A percentile compares a stretch with the other conserved stretches of the same genome.
These are phyloP conservation scores for Cryphonectria japonica DNA, from an alignment of 2,329 filamentous ascomycete species.

Conservation along the genomic window DNA sequence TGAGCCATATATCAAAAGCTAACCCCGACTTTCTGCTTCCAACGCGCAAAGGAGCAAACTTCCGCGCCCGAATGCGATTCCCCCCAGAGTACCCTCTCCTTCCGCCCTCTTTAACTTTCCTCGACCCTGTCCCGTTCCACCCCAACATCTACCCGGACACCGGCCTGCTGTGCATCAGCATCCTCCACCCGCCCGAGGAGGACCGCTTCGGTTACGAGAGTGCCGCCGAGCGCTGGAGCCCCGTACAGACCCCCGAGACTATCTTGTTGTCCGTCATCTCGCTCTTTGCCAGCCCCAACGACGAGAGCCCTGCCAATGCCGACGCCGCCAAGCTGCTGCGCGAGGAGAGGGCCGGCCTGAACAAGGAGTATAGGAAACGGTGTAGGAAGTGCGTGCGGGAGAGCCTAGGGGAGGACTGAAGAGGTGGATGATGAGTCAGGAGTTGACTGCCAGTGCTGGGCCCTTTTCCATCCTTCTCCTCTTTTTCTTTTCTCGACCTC, in stretches of 20 bases:
- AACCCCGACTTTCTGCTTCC: not conserved
- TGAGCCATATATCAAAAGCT: not conserved
- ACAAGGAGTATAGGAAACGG: conserved; percentile 75
- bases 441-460: too few relatives aligned
- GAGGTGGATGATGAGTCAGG: not conserved
- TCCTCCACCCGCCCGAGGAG: conserved; percentile 92
- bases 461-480: too few relatives aligned
- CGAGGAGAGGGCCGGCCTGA: conserved; percentile 67
- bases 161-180: conserved; percentile 93
- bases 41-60: conserved; percentile 74
- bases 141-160: conserved; percentile 84
- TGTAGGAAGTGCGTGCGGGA: conserved; percentile 80
- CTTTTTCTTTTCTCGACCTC: too few relatives aligned
- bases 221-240: conserved; percentile 88
- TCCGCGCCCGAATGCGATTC: conserved; percentile 83
- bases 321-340: conserved; percentile 89
- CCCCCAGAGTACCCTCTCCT: conserved; percentile 83
- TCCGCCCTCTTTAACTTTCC: conserved; percentile 88
- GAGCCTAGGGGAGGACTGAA: conserved; percentile 74
- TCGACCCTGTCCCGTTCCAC: conserved; percentile 83
- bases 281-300: conserved; percentile 89
- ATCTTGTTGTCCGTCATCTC: conserved; percentile 92
- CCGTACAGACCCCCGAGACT: conserved; percentile 93
- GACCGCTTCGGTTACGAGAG: conserved; percentile 93
- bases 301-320: conserved; percentile 93